Evolutionary conservation across 2,329 filamentous ascomycete genomes (phyloP), one percentile per base, ranked within the genome.

Genomic region (Cyphellophora attinorum): DNA sequence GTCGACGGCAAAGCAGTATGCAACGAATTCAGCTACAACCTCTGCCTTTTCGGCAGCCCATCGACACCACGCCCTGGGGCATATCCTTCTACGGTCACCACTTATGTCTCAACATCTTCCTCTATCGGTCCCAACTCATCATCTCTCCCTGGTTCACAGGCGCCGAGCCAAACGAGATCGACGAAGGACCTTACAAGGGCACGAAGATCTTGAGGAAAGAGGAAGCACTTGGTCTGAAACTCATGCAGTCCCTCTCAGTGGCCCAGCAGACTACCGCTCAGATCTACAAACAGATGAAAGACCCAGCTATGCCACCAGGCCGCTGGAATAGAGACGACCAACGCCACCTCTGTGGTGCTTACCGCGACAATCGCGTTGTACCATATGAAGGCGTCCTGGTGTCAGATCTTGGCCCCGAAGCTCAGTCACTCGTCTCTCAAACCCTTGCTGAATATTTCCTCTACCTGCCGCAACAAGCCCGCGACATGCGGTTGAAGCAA

Each of bases 291-390:
- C 45, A 64, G 1, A 66, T 85, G 59, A 64, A 69, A 15, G 81
- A 85, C 38, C 70, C 73, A 0, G 65, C 59, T 0, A 85, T 85
- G 80, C 74, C 70, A 3, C 58, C 55, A 15, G 62, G 62, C 6
- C 69, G 81, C 5, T 88, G 81, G 81, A 88, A 88, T 53, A 78
- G 78, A 45, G 81, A 85, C 49, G 83, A 89, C 53, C 81, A 88
- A 60, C 69, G 82, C 5, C 82, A 88, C 49, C 54, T 85, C 4
- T 84, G 81, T 52, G 83, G 84, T 21, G 83, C 83, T 0, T 85
- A 81, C 53, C 72, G 81, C 10, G 83, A 89, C 49, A 91, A 89
- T 54, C 70, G 82, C 8, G 58, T 82, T 8, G 78, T 89, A 0
- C 82, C 83, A 0, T 83, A 77, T 51, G 77, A 88, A 56, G 83